phyloP scores from a whole-genome alignment of 2,329 filamentous ascomycete species.

The Epichloe gansuensis region DNA sequence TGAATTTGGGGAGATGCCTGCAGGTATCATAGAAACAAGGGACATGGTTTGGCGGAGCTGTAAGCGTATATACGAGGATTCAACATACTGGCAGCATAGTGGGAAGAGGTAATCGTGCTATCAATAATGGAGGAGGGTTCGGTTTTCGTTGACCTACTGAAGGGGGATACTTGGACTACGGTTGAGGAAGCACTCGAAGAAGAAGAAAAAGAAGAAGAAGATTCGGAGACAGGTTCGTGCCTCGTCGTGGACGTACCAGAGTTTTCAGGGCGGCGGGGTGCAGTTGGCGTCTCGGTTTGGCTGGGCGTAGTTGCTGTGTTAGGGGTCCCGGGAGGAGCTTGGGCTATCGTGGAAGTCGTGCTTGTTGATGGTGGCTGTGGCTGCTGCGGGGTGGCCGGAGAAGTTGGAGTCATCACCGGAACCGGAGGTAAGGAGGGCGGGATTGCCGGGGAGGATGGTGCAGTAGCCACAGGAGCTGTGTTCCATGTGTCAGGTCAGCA shows the following conservation, averaged over 20 bases:
- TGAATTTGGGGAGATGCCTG: background rate
- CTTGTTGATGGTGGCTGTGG: background rate
- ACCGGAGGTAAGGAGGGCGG: background rate
- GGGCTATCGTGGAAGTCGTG: conserved; percentile 4
- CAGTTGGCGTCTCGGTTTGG: conserved; percentile 2
- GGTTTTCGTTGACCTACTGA: conserved; percentile 14
- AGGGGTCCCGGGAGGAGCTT: conserved; percentile 1
- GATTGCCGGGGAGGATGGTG: background rate
- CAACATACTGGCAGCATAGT: conserved; percentile 21
- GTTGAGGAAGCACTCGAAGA: conserved; percentile 12
- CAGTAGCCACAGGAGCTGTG: background rate
- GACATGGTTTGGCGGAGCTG: background rate
- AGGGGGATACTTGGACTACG: conserved; percentile 16
- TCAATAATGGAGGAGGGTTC: conserved; percentile 9
- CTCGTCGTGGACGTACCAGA: conserved; percentile 17
- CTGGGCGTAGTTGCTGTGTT: background rate
- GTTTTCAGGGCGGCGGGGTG: conserved; percentile 7
- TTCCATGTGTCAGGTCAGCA: background rate
- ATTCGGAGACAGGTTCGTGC: conserved; percentile 17
- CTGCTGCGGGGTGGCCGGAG: background rate
- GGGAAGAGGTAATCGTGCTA: background rate
- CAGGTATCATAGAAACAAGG: background rate
- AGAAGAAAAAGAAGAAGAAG: conserved; percentile 9
- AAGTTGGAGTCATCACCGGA: background rate
- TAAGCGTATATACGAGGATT: background rate